Evolutionary conservation across 495 filamentous ascomycete genomes (phyloP).

Genomic region (Hypoxylon lienhwacheense): DNA sequence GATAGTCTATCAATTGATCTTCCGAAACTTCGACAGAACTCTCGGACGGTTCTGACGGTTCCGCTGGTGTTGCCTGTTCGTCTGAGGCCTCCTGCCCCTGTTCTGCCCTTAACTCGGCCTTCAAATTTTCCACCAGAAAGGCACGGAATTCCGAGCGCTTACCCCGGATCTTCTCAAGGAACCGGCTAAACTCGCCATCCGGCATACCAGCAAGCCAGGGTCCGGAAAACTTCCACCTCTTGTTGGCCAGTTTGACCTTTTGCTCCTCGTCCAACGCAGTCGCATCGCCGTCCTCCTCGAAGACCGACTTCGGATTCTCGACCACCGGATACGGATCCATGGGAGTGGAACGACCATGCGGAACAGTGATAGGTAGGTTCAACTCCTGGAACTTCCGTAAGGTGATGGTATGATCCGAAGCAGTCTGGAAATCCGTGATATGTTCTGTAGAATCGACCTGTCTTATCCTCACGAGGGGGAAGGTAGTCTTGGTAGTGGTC

Average conservation of each 20-base stretch:
- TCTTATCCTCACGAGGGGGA: constrained; percentile 69
- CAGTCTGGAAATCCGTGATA: constrained; percentile 86
- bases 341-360: constrained; percentile 35
- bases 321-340: constrained; percentile 7
- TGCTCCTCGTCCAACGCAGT: constrained; percentile 45
- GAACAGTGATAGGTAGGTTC: constrained; percentile 55
- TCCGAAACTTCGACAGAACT: constrained; percentile 58
- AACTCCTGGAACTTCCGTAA: constrained; percentile 85
- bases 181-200: constrained; percentile 69
- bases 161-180: constrained; percentile 62
- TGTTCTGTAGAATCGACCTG: constrained; percentile 86
- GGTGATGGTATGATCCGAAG: constrained; percentile 78
- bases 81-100: constrained; percentile 46
- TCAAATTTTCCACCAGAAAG: constrained; percentile 56
- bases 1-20: constrained; percentile 59
- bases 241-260: constrained; percentile 36
- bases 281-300: constrained; percentile 58
- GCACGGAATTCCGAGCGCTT: constrained; percentile 63
- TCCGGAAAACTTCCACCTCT: constrained; percentile 74
- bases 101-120: constrained; percentile 51
- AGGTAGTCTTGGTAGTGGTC: constrained; percentile 69
- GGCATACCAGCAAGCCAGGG: constrained; percentile 81
- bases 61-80: constrained; percentile 11
- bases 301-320: constrained; percentile 51
- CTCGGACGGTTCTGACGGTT: constrained; percentile 32